Evolutionary conservation across 2,329 filamentous ascomycete species (phyloP).

Genomic region (Monilinia polystroma): DNA sequence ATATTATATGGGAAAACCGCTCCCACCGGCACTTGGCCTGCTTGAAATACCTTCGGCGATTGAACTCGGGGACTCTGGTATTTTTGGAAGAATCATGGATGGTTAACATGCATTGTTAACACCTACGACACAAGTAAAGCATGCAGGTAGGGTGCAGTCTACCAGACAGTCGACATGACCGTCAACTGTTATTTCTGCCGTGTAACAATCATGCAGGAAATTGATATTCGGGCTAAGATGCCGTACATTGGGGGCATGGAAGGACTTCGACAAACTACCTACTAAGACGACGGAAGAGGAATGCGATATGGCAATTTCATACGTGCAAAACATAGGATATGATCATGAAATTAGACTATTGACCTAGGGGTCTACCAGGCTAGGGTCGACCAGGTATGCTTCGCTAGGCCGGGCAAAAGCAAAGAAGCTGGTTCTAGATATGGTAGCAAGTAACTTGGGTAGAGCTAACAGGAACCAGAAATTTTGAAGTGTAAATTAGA

Average conservation of each 20-base stretch:
- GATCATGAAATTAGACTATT: neutral
- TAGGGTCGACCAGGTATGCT: neutral
- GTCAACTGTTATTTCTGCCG: constrained; percentile 14
- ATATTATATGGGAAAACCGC: constrained; percentile 12
- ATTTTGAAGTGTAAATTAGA: neutral
- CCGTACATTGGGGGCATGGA: neutral
- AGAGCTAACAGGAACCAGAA: neutral
- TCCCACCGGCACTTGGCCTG: constrained; percentile 6
- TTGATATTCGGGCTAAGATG: neutral
- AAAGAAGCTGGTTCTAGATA: neutral
- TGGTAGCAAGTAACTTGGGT: neutral
- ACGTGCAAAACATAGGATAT: neutral
- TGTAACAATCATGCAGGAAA: constrained; percentile 19
- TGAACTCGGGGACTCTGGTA: constrained; percentile 7
- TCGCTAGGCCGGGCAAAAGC: neutral
- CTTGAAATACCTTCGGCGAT: constrained; percentile 15
- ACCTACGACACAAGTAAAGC: neutral
- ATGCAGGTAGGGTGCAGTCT: constrained; percentile 12
- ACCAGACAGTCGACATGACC: neutral
- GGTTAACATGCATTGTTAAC: constrained; percentile 7
- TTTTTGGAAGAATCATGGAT: constrained; percentile 3
- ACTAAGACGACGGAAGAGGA: neutral
- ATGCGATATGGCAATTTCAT: neutral
- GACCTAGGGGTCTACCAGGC: neutral
- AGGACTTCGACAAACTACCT: neutral